Conservation (phyloP, 495 filamentous ascomycete genomes). For the Penicilliopsis zonata region DNA sequence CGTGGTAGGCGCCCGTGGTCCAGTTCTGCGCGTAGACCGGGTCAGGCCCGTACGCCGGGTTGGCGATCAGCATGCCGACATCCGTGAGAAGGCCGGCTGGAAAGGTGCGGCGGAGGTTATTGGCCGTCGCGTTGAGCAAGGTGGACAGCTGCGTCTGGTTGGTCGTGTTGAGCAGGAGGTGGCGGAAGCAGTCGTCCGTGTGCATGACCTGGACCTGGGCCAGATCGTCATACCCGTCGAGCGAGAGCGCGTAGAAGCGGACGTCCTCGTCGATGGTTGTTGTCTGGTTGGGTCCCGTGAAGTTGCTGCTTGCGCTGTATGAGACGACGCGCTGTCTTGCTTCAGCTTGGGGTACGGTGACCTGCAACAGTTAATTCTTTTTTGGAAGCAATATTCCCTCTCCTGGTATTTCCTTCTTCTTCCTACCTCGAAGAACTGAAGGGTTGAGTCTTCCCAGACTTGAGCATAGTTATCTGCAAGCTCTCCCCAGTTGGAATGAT, state of each 20-base stretch:
- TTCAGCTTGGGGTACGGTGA: slow-evolving; percentile 26
- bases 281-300: slow-evolving; percentile 27
- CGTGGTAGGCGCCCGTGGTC: slow-evolving; percentile 47
- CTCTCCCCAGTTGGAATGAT: slow-evolving; percentile 32
- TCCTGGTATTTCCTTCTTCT: too few relatives aligned
- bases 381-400: too few relatives aligned
- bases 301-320: slow-evolving; percentile 30
- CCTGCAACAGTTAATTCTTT: too few relatives aligned
- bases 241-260: slow-evolving; percentile 42
- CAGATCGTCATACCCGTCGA: slow-evolving; percentile 40
- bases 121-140: slow-evolving; percentile 43
- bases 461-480: slow-evolving; percentile 39
- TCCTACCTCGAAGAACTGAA: slow-evolving; percentile 40
- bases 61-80: slow-evolving; percentile 46
- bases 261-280: slow-evolving; percentile 31
- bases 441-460: slow-evolving; percentile 51
- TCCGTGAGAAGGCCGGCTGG: slow-evolving; percentile 45
- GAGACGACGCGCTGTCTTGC: slow-evolving; percentile 32
- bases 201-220: slow-evolving; percentile 47
- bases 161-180: slow-evolving; percentile 49
- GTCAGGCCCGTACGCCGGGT: slow-evolving; percentile 45
- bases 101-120: slow-evolving; percentile 43
- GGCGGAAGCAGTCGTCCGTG: slow-evolving; percentile 52
- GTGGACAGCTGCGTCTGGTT: slow-evolving; percentile 42
- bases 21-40: slow-evolving; percentile 38